Evolutionary conservation across 768 basidiomycete genomes (phyloP).

Genomic region (Xanthoconium stramineum): DNA sequence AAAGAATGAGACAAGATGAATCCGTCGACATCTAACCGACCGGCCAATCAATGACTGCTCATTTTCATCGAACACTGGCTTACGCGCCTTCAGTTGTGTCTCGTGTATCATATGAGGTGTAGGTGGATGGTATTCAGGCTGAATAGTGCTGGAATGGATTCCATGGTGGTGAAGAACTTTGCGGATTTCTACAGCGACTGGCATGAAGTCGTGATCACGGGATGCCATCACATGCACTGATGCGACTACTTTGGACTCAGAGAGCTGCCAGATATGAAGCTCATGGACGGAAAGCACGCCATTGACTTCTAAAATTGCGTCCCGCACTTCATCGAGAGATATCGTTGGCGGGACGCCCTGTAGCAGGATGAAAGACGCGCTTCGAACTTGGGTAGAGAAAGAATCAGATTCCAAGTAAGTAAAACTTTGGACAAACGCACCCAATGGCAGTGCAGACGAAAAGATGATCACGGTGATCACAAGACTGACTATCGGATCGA

Average conservation of each 20-base stretch:
- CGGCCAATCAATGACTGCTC: slow-evolving; percentile 1
- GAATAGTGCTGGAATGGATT: slow-evolving; percentile 93
- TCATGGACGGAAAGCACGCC: slow-evolving; percentile 88
- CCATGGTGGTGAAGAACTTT: slow-evolving; percentile 84
- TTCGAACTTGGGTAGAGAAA: slow-evolving; percentile 53
- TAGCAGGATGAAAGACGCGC: slow-evolving; percentile 90
- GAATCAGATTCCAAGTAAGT: slow-evolving; percentile 1
- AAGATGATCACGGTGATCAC: slow-evolving; percentile 97
- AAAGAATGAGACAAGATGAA: slow-evolving; percentile 67
- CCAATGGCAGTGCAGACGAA: slow-evolving; percentile 89
- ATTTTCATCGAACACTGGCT: not conserved
- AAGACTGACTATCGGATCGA: slow-evolving; percentile 89
- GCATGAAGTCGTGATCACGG: slow-evolving; percentile 86
- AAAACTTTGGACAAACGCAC: slow-evolving; percentile 37
- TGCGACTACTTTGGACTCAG: slow-evolving; percentile 91
- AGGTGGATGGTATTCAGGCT: slow-evolving; percentile 72
- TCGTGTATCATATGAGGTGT: slow-evolving; percentile 36
- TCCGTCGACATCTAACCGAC: slow-evolving; percentile 43
- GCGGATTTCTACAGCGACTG: slow-evolving; percentile 78
- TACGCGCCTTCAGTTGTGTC: slow-evolving; percentile 47
- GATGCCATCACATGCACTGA: slow-evolving; percentile 92
- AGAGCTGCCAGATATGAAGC: slow-evolving; percentile 96
- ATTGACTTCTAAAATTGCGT: slow-evolving; percentile 75
- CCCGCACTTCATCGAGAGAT: slow-evolving; percentile 83
- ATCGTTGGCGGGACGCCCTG: slow-evolving; percentile 92